phyloP scores from a whole-genome alignment of 768 basidiomycete genomes.

The Lanmaoa rubissima region DNA sequence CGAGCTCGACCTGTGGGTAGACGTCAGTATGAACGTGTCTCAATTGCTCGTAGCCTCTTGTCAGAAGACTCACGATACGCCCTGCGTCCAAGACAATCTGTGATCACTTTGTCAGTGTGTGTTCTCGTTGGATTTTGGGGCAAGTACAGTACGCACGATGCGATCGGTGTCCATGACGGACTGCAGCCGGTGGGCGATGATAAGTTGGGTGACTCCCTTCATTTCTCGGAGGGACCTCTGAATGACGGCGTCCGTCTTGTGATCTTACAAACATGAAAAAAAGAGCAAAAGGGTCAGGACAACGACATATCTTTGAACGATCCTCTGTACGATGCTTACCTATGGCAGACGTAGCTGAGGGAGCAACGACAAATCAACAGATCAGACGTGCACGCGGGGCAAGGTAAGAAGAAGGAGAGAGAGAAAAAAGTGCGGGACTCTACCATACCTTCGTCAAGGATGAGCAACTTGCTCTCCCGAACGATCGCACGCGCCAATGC shows the following conservation, averaged over 20 bases:
- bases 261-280: background rate
- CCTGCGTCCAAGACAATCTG: constrained; percentile 13
- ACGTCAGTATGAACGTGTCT: background rate
- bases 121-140: background rate
- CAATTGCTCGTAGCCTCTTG: background rate
- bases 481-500: constrained; percentile 43
- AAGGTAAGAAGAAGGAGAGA: no score
- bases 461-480: constrained; percentile 42
- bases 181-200: constrained; percentile 7
- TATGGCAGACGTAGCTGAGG: constrained; percentile 10
- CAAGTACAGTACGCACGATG: background rate
- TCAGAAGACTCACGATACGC: background rate
- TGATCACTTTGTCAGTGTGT: background rate
- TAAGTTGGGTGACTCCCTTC: constrained; percentile 7
- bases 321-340: background rate
- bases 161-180: constrained; percentile 11
- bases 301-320: no score
- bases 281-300: background rate
- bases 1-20: constrained; percentile 4
- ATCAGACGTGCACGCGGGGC: background rate
- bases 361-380: background rate
- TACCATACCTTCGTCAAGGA: constrained; percentile 41
- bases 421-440: no score
- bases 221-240: constrained; percentile 5
- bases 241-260: constrained; percentile 8